Conservation (phyloP, 768 basidiomycete species). For the Boletus fagicola region DNA sequence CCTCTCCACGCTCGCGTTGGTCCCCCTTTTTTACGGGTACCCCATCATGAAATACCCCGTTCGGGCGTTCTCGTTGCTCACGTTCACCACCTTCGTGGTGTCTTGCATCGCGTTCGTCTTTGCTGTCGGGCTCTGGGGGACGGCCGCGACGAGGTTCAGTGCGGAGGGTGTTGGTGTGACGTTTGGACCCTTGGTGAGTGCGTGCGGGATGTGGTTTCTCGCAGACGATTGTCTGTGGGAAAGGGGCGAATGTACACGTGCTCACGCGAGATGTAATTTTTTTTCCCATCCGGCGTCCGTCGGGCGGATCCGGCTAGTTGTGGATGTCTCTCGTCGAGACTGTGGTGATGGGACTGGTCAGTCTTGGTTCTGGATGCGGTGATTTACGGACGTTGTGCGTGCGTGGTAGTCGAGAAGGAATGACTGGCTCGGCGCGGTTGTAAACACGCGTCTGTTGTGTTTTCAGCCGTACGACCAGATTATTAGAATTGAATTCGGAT, state of each 20-base stretch:
- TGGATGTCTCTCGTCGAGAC: conserved; percentile 4
- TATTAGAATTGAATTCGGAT: not conserved
- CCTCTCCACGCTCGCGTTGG: not conserved
- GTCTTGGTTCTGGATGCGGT: not conserved
- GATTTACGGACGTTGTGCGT: not conserved
- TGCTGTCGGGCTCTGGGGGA: not conserved
- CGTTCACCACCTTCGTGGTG: not conserved
- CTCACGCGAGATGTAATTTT: not conserved
- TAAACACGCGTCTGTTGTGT: not conserved
- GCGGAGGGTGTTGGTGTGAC: not conserved
- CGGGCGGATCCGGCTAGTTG: not conserved
- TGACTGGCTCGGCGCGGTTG: not conserved
- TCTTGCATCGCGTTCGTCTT: conserved; percentile 1
- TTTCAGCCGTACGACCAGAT: not conserved
- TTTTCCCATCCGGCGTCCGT: not conserved
- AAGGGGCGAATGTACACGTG: not conserved
- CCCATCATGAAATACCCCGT: not conserved
- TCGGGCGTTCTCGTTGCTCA: not conserved
- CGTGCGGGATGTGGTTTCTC: not conserved
- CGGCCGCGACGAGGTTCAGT: not conserved
- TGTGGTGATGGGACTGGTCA: not conserved
- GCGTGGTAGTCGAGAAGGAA: too few species aligned
- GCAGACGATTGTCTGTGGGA: not conserved
- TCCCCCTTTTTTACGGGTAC: not conserved
- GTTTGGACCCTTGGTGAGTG: conserved; percentile 3